phyloP scores from a whole-genome alignment of 768 basidiomycete genomes.

The Favolaschia claudopus region DNA sequence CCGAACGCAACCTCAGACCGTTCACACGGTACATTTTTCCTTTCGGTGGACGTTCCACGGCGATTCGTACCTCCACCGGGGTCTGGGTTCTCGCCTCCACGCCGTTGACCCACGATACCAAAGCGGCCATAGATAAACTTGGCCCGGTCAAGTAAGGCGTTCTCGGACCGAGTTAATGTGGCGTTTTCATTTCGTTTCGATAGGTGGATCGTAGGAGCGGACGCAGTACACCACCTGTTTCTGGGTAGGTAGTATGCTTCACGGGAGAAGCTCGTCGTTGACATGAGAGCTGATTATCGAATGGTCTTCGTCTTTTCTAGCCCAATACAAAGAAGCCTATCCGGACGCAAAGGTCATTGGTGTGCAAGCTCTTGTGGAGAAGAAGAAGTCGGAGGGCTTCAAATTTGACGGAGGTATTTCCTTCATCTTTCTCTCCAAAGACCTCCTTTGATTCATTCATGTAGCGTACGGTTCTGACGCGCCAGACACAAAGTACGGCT shows the following conservation, averaged over 20 bases:
- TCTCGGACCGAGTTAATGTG: neutral
- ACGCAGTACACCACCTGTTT: constrained; percentile 66
- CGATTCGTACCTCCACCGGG: constrained; percentile 70
- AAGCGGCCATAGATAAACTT: constrained; percentile 63
- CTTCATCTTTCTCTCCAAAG: neutral
- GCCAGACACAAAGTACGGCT: constrained; percentile 73
- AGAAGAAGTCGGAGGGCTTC: constrained; percentile 59
- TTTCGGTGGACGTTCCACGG: constrained; percentile 85
- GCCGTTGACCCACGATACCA: constrained; percentile 71
- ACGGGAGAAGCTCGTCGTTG: neutral
- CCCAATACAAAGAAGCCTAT: constrained; percentile 73
- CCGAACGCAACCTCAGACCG: too few relatives aligned
- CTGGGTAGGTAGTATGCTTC: constrained; percentile 48
- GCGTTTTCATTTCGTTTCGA: neutral
- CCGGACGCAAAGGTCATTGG: constrained; percentile 77
- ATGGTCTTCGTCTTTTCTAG: constrained; percentile 34
- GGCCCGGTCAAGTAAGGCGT: constrained; percentile 70
- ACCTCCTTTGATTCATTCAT: neutral
- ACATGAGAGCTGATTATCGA: neutral
- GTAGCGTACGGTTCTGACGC: constrained; percentile 70
- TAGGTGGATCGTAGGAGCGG: constrained; percentile 67
- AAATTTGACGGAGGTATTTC: constrained; percentile 68
- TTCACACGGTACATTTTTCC: constrained; percentile 74
- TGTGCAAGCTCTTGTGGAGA: constrained; percentile 60
- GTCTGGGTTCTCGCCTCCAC: constrained; percentile 89